Evolutionary conservation across 177 flowering plant genomes (phyloP).

Genomic region (Telopea speciosissima): DNA sequence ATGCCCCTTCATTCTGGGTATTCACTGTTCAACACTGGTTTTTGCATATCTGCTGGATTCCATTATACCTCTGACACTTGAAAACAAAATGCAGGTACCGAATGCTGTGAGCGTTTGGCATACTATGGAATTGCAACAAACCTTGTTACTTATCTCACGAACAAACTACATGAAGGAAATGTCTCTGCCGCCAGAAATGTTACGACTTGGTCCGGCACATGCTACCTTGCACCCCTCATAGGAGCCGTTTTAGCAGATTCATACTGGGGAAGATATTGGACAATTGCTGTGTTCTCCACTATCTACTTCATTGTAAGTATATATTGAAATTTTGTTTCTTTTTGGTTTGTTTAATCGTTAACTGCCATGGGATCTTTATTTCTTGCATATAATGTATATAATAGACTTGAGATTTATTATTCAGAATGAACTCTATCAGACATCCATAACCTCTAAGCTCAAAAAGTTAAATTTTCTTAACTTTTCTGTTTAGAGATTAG

Average conservation of each 20-base stretch:
- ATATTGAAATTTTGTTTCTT: background rate
- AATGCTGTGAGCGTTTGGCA: slow-evolving; percentile 85
- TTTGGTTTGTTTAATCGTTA: background rate
- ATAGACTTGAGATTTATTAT: slow-evolving; percentile 2
- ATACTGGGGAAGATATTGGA: slow-evolving; percentile 86
- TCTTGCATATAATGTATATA: background rate
- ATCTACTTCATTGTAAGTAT: slow-evolving; percentile 59
- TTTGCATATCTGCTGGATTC: background rate
- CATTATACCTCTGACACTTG: slow-evolving; percentile 2
- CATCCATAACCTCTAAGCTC: background rate
- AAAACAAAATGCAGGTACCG: slow-evolving; percentile 48
- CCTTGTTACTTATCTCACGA: slow-evolving; percentile 73
- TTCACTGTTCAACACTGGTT: background rate
- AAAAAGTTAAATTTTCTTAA: background rate
- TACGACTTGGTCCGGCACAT: slow-evolving; percentile 80
- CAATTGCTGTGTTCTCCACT: slow-evolving; percentile 68
- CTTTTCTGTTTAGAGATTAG: background rate
- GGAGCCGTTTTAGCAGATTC: slow-evolving; percentile 91
- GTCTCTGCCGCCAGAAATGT: slow-evolving; percentile 79
- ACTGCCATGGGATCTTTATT: background rate
- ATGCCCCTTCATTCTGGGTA: slow-evolving; percentile 80
- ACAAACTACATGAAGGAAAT: slow-evolving; percentile 66
- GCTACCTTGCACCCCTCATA: slow-evolving; percentile 72
- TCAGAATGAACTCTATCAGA: background rate
- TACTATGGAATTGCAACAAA: slow-evolving; percentile 81